Percentiles rank a stretch among this genome's conserved stretches.
phyloP scores from a whole-genome alignment of 495 filamentous ascomycete genomes.

The Trichoderma virens region DNA sequence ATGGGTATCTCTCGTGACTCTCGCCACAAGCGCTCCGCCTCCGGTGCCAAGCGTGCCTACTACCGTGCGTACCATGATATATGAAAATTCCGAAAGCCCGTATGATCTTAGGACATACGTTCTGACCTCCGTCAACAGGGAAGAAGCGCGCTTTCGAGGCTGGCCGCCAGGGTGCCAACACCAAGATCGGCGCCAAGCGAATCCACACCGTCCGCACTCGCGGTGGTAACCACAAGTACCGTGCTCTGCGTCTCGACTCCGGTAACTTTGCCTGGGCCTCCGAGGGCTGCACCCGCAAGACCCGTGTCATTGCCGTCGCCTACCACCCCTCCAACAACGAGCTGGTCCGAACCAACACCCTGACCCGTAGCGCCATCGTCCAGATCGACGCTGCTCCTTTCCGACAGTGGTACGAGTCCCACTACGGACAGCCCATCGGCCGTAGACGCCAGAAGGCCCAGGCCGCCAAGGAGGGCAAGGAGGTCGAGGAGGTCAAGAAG shows the following conservation, averaged over 20 bases:
- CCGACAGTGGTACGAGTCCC: constrained; percentile 99
- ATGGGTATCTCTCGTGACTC: constrained; percentile 99
- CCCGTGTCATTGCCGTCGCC: constrained; percentile 93
- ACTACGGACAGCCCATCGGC: constrained; percentile 87
- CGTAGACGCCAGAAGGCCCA: constrained; percentile 81
- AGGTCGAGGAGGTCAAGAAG: constrained; percentile 71
- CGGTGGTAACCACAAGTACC: constrained; percentile 99
- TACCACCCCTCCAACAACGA: constrained; percentile 99
- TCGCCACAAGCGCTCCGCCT: constrained; percentile 96
- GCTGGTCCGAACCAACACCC: constrained; percentile 98
- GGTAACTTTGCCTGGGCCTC: constrained; percentile 99
- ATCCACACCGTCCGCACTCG: constrained; percentile 98
- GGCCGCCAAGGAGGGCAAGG: constrained; percentile 33
- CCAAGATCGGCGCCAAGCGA: constrained; percentile 96
- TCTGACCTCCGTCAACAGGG: constrained; percentile 55
- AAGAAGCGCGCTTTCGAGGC: constrained; percentile 97
- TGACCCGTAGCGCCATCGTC: constrained; percentile 96
- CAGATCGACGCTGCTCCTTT: constrained; percentile 98
- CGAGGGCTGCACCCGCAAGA: constrained; percentile 95
- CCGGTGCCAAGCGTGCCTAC: constrained; percentile 91
- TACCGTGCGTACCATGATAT: constrained; percentile 53
- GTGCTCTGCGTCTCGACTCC: constrained; percentile 95
- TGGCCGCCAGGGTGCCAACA: constrained; percentile 97
- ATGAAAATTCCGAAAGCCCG: constrained; percentile 47
- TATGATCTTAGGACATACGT: constrained; percentile 44